These are phyloP conservation scores for Dactylellina cionopaga DNA, from an alignment of 2,329 filamentous ascomycete species.

Conservation along the genomic window DNA sequence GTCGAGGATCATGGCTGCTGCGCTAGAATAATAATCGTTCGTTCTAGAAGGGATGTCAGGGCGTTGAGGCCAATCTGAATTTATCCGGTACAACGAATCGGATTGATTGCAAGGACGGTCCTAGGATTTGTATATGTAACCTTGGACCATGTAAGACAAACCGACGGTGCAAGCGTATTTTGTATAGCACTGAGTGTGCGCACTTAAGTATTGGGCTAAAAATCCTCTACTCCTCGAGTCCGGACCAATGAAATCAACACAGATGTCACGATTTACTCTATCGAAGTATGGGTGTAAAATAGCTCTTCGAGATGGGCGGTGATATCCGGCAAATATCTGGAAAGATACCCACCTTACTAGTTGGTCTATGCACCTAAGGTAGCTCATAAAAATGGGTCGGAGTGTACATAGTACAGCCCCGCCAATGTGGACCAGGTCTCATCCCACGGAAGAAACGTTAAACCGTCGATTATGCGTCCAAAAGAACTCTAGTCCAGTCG, in stretches of 20 bases:
- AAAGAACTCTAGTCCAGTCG: constrained; percentile 80
- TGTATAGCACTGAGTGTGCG: constrained; percentile 10
- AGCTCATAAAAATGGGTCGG: no score
- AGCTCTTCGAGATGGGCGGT: constrained; percentile 6
- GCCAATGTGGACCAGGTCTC: background rate
- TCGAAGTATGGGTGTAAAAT: constrained; percentile 4
- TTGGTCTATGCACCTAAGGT: no score
- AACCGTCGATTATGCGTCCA: constrained; percentile 62
- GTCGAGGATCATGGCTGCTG: background rate
- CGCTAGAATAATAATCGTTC: constrained; percentile 4
- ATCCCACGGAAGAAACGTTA: background rate
- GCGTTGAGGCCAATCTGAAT: constrained; percentile 42
- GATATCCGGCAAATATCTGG: constrained; percentile 38
- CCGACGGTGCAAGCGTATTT: constrained; percentile 6
- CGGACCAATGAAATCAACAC: constrained; percentile 8
- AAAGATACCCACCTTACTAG: constrained; percentile 10
- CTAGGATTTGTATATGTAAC: constrained; percentile 36
- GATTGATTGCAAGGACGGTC: constrained; percentile 49
- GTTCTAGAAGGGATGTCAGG: constrained; percentile 42
- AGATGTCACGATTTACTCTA: constrained; percentile 15
- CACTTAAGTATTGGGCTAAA: constrained; percentile 11
- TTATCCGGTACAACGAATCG: constrained; percentile 52
- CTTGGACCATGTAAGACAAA: constrained; percentile 42
- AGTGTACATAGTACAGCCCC: no score
- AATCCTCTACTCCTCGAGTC: constrained; percentile 14